A percentile compares a stretch with the other conserved stretches of the same genome.
Conservation (phyloP, 208 protist genomes). For the Phytomonas serpens region DNA sequence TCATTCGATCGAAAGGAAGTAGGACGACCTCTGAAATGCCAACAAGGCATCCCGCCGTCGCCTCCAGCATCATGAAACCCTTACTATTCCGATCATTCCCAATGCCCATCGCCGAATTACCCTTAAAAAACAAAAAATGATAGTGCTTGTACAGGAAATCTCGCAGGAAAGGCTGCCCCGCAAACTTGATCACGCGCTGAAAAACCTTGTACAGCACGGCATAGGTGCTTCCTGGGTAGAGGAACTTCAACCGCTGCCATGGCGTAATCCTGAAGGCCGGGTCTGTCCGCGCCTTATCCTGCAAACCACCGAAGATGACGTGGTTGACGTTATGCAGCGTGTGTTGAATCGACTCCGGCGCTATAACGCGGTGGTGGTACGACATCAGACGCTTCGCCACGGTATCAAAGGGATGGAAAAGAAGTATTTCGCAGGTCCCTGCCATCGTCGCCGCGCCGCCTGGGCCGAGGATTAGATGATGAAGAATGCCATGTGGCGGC, state of each 20-base stretch:
- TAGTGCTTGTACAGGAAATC: conserved; percentile 39
- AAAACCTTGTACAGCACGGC: conserved; percentile 88
- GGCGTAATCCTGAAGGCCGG: conserved; percentile 15
- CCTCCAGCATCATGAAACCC: conserved; percentile 48
- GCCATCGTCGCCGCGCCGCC: conserved; percentile 59
- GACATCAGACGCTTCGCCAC: conserved; percentile 81
- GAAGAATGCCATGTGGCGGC: not conserved
- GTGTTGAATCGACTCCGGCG: conserved; percentile 24
- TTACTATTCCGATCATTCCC: conserved; percentile 40
- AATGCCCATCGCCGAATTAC: conserved; percentile 4
- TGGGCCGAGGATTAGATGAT: not conserved
- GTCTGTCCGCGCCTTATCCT: conserved; percentile 45
- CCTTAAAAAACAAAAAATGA: not conserved
- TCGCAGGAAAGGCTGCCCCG: conserved; percentile 80
- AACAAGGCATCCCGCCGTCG: conserved; percentile 75
- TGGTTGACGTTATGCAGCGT: conserved; percentile 58
- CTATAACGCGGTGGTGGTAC: conserved; percentile 45
- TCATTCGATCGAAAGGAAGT: conserved; percentile 85
- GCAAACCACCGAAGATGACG: conserved; percentile 43
- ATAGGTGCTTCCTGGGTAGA: conserved; percentile 87
- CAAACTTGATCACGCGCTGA: conserved; percentile 91
- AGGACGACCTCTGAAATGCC: conserved; percentile 85
- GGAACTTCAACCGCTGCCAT: conserved; percentile 51
- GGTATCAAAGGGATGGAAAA: conserved; percentile 87
- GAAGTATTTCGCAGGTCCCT: conserved; percentile 56